These are phyloP conservation scores for Acanthamoeba triangularis DNA, from an alignment of 208 protist species.

Conservation along the genomic window DNA sequence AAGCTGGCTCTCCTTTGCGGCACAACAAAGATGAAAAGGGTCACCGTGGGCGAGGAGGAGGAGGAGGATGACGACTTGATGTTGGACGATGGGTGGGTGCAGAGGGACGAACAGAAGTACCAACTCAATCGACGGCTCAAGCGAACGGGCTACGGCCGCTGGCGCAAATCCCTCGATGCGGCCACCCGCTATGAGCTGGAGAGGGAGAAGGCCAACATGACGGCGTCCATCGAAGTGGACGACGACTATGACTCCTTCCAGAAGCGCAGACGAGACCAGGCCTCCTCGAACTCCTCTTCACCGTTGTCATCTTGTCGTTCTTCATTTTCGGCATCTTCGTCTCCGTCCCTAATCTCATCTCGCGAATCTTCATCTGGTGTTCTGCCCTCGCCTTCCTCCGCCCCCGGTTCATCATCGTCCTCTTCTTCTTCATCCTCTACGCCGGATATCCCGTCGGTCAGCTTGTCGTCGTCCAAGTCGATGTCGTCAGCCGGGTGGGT, in stretches of 20 bases:
- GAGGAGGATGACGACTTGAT: not conserved
- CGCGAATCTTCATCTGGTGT: not conserved
- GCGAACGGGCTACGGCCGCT: not conserved
- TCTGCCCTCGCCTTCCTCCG: not conserved
- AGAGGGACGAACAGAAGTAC: not conserved
- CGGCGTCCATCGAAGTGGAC: not conserved
- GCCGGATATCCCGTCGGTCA: too few species aligned
- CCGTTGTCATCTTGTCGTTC: not conserved
- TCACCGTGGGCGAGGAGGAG: not conserved
- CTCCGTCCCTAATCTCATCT: not conserved
- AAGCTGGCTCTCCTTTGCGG: not conserved
- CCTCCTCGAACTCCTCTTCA: not conserved
- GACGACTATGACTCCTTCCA: not conserved
- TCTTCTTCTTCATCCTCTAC: not conserved
- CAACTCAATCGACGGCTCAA: not conserved
- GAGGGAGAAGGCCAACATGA: not conserved
- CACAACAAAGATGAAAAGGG: not conserved
- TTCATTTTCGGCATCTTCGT: not conserved
- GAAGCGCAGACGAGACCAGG: not conserved
- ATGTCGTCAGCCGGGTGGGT: not conserved
- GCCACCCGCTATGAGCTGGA: slow-evolving; percentile 18
- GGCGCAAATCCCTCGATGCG: slow-evolving; percentile 9
- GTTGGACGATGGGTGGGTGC: slow-evolving; percentile 36
- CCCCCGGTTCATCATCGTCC: not conserved
- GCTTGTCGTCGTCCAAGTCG: not conserved